Evolutionary conservation across 2,329 filamentous ascomycete genomes (phyloP), one percentile per base, ranked within the genome.

Genomic region (Exserohilum turcica): DNA sequence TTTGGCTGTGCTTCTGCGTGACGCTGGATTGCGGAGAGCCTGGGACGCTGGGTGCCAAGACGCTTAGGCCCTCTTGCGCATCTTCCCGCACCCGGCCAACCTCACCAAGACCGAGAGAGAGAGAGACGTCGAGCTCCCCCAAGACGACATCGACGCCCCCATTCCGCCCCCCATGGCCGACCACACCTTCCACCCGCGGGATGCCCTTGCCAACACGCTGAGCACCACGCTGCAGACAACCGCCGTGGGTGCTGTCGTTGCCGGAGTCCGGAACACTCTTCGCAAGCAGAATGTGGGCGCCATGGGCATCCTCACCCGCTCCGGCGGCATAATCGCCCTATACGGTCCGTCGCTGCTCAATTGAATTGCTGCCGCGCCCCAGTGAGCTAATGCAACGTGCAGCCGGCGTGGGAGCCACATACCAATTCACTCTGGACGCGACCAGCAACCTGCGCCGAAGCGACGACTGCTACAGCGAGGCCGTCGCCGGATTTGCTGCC

Each of bases 251-350:
- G 78, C 89, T 71, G 82, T 91, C 75, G 74, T 89, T 56, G 88
- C 91, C 44, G 87, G 89, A 49, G 82, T 96, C 62, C 90, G 92
- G 80, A 97, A 96, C 80, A 91, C 92, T 54, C 83, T 97, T 65
- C 83, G 87, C 49, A 92, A 86, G 80, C 83, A 85, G 73, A 96
- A 96, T 76, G 81, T 94, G 62, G 91, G 92, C 66, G 83, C 87
- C 57, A 85, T 88, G 80, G 89, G 90, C 63, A 83, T 96, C 68
- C 87, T 97, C 73, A 90, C 90, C 40, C 85, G 86, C 68, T 88
- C 86, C 52, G 92, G 92, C 62, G 81, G 87, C 70, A 88, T 88
- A 43, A 89, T 93, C 71, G 88, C 79, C 56, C 72, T 84, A 56
- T 85, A 86, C 68, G 84, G 88, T 90, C 81, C 59, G 81, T 57